Base-by-base conservation (phyloP, 1,139 yeast species). In the Debaryomyces subglobosus region DNA sequence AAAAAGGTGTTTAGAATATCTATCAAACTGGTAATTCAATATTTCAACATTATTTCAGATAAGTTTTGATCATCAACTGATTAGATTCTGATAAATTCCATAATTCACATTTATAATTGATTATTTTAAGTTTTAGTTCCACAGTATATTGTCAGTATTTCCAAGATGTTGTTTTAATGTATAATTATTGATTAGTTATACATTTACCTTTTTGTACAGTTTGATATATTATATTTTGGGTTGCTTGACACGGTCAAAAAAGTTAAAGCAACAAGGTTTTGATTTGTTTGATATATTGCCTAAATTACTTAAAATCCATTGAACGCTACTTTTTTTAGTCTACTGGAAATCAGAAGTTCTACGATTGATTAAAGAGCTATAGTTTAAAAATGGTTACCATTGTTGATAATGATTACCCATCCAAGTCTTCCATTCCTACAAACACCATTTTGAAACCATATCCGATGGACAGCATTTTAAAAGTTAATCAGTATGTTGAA, bases 301-400 rank as follows among this genome's bases (percentile, higher is more conserved):
- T 13, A 23, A 18, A 30, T 39, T 15, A n/a, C 23, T 5, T 39
- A 4, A n/a, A 38, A 27, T 16, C 24, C 18, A 39, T 16, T 25
- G 33, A n/a, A 25, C 24, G 30, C 16, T 41, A 10, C 25, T 41
- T 43, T 33, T 33, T 23, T 46, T 43, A 39, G 33, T 49, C 49
- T 32, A 48, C 36, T 49, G 46, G 53, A 46, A 50, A 47, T 38
- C 30, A 29, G 53, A 50, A 50, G 25, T 50, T 48, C 49, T 39
- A 41, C 49, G 48, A 45, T 41, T 47, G 33, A 37, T 37, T 40
- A 29, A 21, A 25, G 39, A 24, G n/a, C 20, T 30, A 18, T 6
- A 18, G 7, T 27, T 15, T 24, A 15, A 46, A 30, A 16, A 46
- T 48, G 50, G 48, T 48, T 32, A 48, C 48, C 15, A 40, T 48